These are phyloP conservation scores for Pleomassaria siparia DNA, from an alignment of 2,329 filamentous ascomycete genomes.

Conservation along the genomic window DNA sequence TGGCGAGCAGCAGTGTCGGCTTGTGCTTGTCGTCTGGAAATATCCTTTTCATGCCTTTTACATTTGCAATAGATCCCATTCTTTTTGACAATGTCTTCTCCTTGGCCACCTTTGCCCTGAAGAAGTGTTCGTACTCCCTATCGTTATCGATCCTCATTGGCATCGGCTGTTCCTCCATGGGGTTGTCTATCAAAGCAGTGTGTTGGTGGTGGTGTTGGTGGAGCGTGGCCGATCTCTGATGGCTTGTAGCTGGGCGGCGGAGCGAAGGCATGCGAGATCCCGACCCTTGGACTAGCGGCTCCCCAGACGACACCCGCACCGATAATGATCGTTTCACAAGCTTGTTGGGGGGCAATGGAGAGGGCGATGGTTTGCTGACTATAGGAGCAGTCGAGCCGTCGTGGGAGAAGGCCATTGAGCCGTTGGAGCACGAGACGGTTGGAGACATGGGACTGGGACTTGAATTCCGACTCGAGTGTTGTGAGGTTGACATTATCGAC, in stretches of 20 bases:
- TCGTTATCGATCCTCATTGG: slow-evolving; percentile 27
- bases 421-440: slow-evolving; percentile 66
- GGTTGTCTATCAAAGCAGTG: slow-evolving; percentile 35
- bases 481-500: slow-evolving; percentile 66
- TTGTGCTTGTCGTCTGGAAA: slow-evolving; percentile 46
- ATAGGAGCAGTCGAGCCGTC: slow-evolving; percentile 65
- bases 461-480: slow-evolving; percentile 65
- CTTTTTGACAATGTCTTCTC: slow-evolving; percentile 44
- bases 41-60: slow-evolving; percentile 47
- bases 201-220: slow-evolving; percentile 64
- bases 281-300: slow-evolving; percentile 52
- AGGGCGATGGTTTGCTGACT: slow-evolving; percentile 46
- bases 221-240: slow-evolving; percentile 72
- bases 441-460: slow-evolving; percentile 67
- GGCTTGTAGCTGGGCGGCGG: slow-evolving; percentile 74
- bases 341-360: slow-evolving; percentile 66
- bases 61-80: slow-evolving; percentile 41
- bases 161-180: slow-evolving; percentile 24
- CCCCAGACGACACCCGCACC: slow-evolving; percentile 50
- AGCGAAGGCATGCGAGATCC: slow-evolving; percentile 66
- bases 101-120: slow-evolving; percentile 38
- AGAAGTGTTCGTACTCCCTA: slow-evolving; percentile 40
- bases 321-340: slow-evolving; percentile 73
- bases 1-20: slow-evolving; percentile 54
- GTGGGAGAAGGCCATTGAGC: slow-evolving; percentile 50